Evolutionary conservation across 768 basidiomycete genomes (phyloP).

Genomic region (Macrolepiota fuliginosa): DNA sequence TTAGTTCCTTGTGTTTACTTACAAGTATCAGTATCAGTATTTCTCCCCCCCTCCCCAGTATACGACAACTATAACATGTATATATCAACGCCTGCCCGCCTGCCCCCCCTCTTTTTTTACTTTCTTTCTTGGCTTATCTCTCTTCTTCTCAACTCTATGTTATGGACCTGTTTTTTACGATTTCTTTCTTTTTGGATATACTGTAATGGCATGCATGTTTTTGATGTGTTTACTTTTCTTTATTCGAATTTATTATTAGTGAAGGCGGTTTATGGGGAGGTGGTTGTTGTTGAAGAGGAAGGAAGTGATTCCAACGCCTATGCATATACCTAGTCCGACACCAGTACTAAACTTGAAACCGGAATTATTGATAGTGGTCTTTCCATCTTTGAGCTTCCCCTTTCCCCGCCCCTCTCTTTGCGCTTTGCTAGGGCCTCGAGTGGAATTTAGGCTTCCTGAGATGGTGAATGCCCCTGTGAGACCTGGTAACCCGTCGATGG

Average conservation of each 20-base stretch:
- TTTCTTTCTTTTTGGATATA: neutral
- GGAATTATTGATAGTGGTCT: neutral
- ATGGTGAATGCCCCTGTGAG: neutral
- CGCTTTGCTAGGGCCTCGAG: neutral
- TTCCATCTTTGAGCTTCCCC: no score
- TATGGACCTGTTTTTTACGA: neutral
- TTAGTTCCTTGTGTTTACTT: neutral
- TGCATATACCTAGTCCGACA: neutral
- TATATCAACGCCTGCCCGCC: neutral
- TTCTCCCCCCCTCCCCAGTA: no score
- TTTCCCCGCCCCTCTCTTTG: no score
- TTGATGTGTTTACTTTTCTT: neutral
- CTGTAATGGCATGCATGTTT: neutral
- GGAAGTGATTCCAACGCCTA: neutral
- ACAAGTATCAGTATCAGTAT: neutral
- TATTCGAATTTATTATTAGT: neutral
- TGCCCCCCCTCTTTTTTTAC: neutral
- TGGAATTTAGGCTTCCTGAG: neutral
- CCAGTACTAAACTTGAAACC: neutral
- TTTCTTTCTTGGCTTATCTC: neutral
- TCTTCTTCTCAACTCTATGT: neutral
- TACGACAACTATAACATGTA: no score
- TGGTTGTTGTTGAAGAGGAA: no score
- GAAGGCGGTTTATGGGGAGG: neutral
- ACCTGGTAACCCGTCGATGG: slow-evolving; percentile 5